Percentiles rank a stretch among this genome's conserved stretches.
Evolutionary conservation across 805 yeast species (phyloP).

Genomic region (Candida ovalis): DNA sequence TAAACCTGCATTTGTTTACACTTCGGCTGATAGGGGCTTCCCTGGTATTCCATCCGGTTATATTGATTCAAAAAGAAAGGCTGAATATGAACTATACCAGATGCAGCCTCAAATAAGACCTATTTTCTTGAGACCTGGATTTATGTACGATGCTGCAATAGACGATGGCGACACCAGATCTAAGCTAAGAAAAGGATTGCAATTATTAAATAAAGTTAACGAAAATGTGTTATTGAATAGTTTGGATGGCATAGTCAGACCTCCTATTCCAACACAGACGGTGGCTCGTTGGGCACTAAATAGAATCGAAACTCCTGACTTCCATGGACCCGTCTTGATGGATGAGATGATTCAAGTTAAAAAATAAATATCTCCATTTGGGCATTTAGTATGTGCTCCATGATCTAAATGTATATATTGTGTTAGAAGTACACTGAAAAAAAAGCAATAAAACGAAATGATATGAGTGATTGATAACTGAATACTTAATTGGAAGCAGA

Average conservation of each 20-base stretch:
- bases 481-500: too few species aligned
- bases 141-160: slow-evolving; percentile 61
- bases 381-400: too few species aligned
- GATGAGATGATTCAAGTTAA: slow-evolving; percentile 40
- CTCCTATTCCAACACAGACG: slow-evolving; percentile 60
- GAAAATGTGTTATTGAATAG: slow-evolving; percentile 36
- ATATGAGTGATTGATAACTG: too few species aligned
- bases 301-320: slow-evolving; percentile 45
- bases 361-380: neutral
- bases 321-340: slow-evolving; percentile 56
- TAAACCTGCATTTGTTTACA: slow-evolving; percentile 54
- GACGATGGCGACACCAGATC: slow-evolving; percentile 35
- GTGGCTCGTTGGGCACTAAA: slow-evolving; percentile 61
- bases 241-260: slow-evolving; percentile 51
- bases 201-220: slow-evolving; percentile 42
- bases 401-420: too few species aligned
- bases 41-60: slow-evolving; percentile 70
- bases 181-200: slow-evolving; percentile 39
- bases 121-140: slow-evolving; percentile 74
- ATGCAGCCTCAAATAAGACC: slow-evolving; percentile 49
- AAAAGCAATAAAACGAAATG: too few species aligned
- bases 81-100: slow-evolving; percentile 54
- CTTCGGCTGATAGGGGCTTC: slow-evolving; percentile 74
- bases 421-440: too few species aligned
- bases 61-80: slow-evolving; percentile 69